These are phyloP conservation scores for Gaultheria prostrata DNA, from an alignment of 148 eudicot genomes.

Conservation along the genomic window DNA sequence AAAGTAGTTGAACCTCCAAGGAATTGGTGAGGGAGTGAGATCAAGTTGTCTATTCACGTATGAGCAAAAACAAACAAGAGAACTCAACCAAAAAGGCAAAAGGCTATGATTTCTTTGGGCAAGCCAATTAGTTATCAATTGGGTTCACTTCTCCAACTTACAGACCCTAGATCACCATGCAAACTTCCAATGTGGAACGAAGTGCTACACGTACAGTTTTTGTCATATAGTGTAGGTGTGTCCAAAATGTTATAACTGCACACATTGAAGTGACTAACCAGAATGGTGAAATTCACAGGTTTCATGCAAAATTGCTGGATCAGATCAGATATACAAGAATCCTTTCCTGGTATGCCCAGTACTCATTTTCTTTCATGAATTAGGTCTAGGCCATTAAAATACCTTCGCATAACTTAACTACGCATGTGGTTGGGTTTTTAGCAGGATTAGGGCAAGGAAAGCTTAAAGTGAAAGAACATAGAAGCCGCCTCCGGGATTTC, in stretches of 20 bases:
- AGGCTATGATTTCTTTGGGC: not conserved
- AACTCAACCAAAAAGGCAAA: not conserved
- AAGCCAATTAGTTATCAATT: not conserved
- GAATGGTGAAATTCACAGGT: not conserved
- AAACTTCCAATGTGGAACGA: not conserved
- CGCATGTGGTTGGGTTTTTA: no score
- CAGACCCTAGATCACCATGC: not conserved
- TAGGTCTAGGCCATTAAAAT: not conserved
- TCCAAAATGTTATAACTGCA: not conserved
- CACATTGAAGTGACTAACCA: not conserved
- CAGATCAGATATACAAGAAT: slow-evolving; percentile 1
- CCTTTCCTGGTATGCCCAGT: not conserved
- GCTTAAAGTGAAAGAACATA: not conserved
- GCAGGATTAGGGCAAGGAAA: no score
- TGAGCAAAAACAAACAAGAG: not conserved
- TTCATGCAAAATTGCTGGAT: not conserved
- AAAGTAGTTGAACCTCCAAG: not conserved
- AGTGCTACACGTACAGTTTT: not conserved
- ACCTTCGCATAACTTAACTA: not conserved
- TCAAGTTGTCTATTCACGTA: not conserved
- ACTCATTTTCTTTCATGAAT: not conserved
- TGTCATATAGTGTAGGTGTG: not conserved
- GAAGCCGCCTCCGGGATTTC: not conserved
- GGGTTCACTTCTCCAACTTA: not conserved
- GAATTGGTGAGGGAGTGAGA: not conserved